phyloP scores from a whole-genome alignment of 2,329 filamentous ascomycete species.

The Fusarium heterosporum region DNA sequence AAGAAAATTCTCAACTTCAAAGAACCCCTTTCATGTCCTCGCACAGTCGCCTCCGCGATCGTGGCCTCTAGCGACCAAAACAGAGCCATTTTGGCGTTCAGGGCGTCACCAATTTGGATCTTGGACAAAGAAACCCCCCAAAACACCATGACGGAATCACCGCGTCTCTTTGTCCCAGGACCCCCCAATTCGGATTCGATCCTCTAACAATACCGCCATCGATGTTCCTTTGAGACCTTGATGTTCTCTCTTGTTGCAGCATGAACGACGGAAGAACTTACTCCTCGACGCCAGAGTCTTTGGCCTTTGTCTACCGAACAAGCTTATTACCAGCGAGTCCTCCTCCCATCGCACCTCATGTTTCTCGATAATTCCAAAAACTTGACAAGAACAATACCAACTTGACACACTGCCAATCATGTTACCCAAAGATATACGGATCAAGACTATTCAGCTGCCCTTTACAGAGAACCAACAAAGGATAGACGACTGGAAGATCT shows the following conservation, averaged over 20 bases:
- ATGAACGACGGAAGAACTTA: conserved; percentile 2
- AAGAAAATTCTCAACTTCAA: conserved; percentile 23
- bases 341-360: not conserved
- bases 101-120: not conserved
- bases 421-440: conserved; percentile 1
- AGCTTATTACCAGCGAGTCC: conserved; percentile 39
- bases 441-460: not conserved
- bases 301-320: conserved; percentile 38
- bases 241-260: conserved; percentile 3
- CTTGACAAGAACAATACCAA: conserved; percentile 3
- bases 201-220: conserved; percentile 26
- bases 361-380: not conserved
- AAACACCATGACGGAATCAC: conserved; percentile 20
- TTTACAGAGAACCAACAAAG: not conserved
- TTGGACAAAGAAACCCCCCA: conserved; percentile 36
- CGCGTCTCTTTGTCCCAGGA: conserved; percentile 26
- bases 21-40: conserved; percentile 11
- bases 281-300: not conserved
- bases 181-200: conserved; percentile 20
- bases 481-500: not conserved
- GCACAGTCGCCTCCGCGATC: conserved; percentile 6
- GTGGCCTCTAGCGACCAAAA: conserved; percentile 18
- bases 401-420: conserved; percentile 21
- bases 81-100: conserved; percentile 3
- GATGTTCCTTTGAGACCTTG: conserved; percentile 7